Evolutionary conservation across 495 filamentous ascomycete species (phyloP), one percentile per base, ranked within the genome.

Genomic region (Annulohypoxylon bovei): DNA sequence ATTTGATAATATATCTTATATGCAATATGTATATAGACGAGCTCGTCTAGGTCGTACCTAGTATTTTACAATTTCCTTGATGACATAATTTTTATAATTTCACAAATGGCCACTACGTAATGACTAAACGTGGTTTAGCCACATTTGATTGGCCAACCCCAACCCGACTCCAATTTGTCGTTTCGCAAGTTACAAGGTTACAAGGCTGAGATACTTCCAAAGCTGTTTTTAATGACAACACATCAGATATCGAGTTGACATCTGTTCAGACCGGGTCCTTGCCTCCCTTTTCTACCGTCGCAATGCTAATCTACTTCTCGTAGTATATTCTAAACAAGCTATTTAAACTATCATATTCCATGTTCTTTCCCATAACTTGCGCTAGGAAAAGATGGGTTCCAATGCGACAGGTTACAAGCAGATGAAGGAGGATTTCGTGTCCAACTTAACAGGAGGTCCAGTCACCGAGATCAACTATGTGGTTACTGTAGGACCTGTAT

Each of bases 371-470:
- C 25, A 8, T 54, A 46, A 33, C 27, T 33, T 20, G 27, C 65
- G 20, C 28, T 5, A 44, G 14, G 12, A 11, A 28, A 59, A 67
- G 64, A 83, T 83, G 81, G 71, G 73, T 30, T 65, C 66, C 66
- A 70, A 73, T 63, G 60, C 77, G 50, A 76, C 79, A 12, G 89
- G 83, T 79, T 95, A 97, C 81, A 99, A 98, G 82, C 86, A 89
- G 55, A 85, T 89, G 54, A 99, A 98, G 78, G 94, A 97, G 84
- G 93, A 92, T 61, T 97, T 97, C 75, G 95, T 99, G 71, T 97
- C 95, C 18, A 91, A 93, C 76, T 88, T 97, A 32, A 88, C 90
- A n/a, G 95, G 95, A 37, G 93, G 95, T 39, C 83, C 86, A 12
- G 90, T 98, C 50, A 76, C 81, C 27, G 95, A 99, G 75, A 95